Conservation (phyloP, 148 eudicot species). For the Dianthus caryophyllus region DNA sequence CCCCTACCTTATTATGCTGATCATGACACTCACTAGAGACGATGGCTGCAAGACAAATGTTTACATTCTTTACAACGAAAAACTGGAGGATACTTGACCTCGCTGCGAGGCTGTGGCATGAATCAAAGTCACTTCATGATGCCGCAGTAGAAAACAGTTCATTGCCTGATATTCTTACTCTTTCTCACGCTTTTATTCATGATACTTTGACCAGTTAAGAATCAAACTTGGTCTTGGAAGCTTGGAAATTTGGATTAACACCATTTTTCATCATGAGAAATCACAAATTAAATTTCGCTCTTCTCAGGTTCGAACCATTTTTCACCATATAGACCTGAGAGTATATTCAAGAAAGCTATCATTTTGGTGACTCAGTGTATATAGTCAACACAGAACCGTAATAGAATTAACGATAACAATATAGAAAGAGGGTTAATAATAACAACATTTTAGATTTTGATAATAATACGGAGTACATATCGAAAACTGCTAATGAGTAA, state of each 20-base stretch:
- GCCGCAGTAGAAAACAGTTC: not conserved
- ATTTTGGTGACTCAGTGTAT: too few relatives aligned
- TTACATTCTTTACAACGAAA: slow-evolving; percentile 10
- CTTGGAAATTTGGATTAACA: not conserved
- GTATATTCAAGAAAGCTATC: too few relatives aligned
- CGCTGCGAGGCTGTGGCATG: not conserved
- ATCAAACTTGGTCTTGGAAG: slow-evolving; percentile 1
- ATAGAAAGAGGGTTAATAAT: too few relatives aligned
- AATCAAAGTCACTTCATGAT: not conserved
- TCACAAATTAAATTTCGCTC: too few relatives aligned
- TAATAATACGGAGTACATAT: too few relatives aligned
- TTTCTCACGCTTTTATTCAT: not conserved
- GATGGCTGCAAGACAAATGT: not conserved
- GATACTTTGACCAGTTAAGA: not conserved
- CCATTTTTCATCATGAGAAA: too few relatives aligned
- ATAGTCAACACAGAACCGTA: too few relatives aligned
- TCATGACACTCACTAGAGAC: not conserved
- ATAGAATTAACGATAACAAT: too few relatives aligned
- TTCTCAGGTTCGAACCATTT: too few relatives aligned
- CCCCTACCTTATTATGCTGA: not conserved
- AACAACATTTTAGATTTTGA: too few relatives aligned
- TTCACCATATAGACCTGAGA: too few relatives aligned
- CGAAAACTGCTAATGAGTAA: too few relatives aligned
- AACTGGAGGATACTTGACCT: not conserved
- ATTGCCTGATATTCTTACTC: not conserved